A percentile compares a stretch with the other conserved stretches of the same genome.
phyloP scores from a whole-genome alignment of 257 asterid species.

The Forsythia viridissima region DNA sequence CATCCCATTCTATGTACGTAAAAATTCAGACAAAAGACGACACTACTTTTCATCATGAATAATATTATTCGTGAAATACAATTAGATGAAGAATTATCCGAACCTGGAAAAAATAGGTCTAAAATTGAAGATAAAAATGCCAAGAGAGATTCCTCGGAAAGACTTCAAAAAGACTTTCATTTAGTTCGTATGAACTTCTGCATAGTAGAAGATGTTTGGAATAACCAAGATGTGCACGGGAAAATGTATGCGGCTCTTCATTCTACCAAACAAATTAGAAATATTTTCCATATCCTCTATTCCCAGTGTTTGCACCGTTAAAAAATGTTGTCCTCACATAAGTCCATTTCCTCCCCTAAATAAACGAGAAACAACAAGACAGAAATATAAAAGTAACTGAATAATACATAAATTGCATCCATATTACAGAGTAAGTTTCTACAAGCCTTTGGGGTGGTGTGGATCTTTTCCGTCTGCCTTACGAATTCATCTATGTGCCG shows the following conservation, averaged over 20 bases:
- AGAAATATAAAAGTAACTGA: background rate
- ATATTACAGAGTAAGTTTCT: background rate
- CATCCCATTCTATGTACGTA: background rate
- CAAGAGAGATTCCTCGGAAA: background rate
- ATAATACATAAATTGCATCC: background rate
- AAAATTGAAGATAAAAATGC: background rate
- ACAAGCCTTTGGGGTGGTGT: background rate
- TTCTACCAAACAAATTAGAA: background rate
- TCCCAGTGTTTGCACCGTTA: background rate
- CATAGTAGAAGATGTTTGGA: constrained; percentile 3
- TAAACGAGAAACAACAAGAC: background rate
- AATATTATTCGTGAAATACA: background rate
- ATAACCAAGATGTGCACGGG: background rate
- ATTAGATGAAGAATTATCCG: constrained; percentile 10
- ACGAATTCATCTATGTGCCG: background rate
- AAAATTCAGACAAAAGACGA: background rate
- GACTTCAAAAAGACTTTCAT: background rate
- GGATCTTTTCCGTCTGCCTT: background rate
- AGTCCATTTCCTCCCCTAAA: background rate
- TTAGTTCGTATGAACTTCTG: background rate
- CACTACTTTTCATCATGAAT: background rate
- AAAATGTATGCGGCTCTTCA: background rate
- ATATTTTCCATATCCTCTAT: background rate
- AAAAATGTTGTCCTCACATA: background rate
- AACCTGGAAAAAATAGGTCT: background rate